phyloP scores from a whole-genome alignment of 352 stramenopile genomes.

The Pythium biforme region DNA sequence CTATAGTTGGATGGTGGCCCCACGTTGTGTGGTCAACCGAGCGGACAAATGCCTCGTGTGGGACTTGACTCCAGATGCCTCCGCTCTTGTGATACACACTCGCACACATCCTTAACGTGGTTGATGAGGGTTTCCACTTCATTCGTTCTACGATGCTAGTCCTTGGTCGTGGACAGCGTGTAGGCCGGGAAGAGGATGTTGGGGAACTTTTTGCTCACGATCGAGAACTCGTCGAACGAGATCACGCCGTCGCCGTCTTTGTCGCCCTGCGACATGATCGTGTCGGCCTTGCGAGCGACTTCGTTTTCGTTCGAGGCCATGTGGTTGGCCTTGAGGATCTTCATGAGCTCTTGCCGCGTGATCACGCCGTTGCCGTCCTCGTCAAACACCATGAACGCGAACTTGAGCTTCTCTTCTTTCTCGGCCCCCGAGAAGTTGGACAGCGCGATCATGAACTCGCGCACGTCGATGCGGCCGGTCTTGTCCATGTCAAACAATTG shows the following conservation, averaged over 20 bases:
- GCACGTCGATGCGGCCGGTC: slow-evolving; percentile 90
- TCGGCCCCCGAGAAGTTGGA: slow-evolving; percentile 93
- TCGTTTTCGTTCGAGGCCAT: slow-evolving; percentile 91
- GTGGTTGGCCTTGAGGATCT: slow-evolving; percentile 96
- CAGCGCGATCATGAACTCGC: slow-evolving; percentile 94
- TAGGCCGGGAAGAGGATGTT: slow-evolving; percentile 94
- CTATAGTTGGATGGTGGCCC: too few relatives aligned
- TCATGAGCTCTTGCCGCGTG: slow-evolving; percentile 92
- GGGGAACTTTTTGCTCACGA: slow-evolving; percentile 96
- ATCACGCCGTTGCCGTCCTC: slow-evolving; percentile 95
- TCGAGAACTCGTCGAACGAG: slow-evolving; percentile 96
- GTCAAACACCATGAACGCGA: slow-evolving; percentile 95
- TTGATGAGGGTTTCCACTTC: too few relatives aligned
- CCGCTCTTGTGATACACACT: too few relatives aligned
- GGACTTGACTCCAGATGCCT: too few relatives aligned
- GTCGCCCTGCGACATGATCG: slow-evolving; percentile 96
- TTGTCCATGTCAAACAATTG: slow-evolving; percentile 94
- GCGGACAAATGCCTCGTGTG: too few relatives aligned
- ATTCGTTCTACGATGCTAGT: too few relatives aligned
- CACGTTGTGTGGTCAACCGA: too few relatives aligned
- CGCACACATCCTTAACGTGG: too few relatives aligned
- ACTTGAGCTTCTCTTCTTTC: slow-evolving; percentile 97
- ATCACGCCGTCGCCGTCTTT: slow-evolving; percentile 96
- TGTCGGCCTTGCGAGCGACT: slow-evolving; percentile 94
- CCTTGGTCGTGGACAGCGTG: slow-evolving; percentile 62